Base-by-base conservation (phyloP, 805 yeast species). In the Ogataea naganishii region DNA sequence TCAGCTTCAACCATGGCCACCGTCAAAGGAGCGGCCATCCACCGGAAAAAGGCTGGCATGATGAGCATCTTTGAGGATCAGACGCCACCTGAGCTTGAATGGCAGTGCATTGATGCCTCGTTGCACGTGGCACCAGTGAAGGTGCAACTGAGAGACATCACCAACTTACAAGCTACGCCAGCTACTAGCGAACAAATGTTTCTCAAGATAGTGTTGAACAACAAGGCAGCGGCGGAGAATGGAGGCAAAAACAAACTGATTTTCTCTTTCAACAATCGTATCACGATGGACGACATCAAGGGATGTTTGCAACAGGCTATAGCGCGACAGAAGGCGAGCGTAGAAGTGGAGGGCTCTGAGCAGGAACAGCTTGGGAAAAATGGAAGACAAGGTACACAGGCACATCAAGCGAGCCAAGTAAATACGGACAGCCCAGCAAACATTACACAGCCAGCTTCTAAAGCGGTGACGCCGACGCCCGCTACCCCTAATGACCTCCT, bases 281-380 rank as follows among this genome's bases (percentile, higher is more conserved):
- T 73, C 13, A 79, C 81, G 6, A 80, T 86, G 84, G 84, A 80
- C 38, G 70, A 67, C 37, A 74, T 78, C 35, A 83, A 80, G 46
- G 72, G 68, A 20, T 64, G 80, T 0, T 54, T 81, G 9, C 85
- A 80, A 41, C 75, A 76, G 30, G 74, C 75, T 20, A 73, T 79
- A 10, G 77, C 85, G 0, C 59, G 89, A 38, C 73, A 69, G 47
- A 72, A 72, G 43, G 69, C 80, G 6, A n/a, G n/a, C n/a, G n/a
- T n/a, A n/a, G n/a, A n/a, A n/a, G n/a, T n/a, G n/a, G n/a, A n/a
- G n/a, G n/a, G n/a, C n/a, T n/a, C n/a, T n/a, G n/a, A n/a, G n/a
- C n/a, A n/a, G n/a, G n/a, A n/a, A n/a, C n/a, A n/a, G n/a, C n/a
- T n/a, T n/a, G n/a, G n/a, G n/a, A n/a, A n/a, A n/a, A n/a, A n/a